These are phyloP conservation scores for Astrothelium subdiscretum DNA, from an alignment of 495 filamentous ascomycete species.

Conservation along the genomic window DNA sequence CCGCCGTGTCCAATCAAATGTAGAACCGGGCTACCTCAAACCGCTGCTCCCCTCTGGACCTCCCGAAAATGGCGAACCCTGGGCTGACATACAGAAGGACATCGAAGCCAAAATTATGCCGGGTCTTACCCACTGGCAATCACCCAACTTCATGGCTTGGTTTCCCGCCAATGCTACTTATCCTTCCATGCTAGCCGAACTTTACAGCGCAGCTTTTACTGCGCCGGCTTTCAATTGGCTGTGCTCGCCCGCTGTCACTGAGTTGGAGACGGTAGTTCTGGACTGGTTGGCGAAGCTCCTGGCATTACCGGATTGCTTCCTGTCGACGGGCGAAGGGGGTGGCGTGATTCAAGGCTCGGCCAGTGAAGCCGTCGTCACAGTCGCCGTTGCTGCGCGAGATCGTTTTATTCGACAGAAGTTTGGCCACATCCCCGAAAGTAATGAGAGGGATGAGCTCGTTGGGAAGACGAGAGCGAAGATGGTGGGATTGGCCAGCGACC, in stretches of 20 bases:
- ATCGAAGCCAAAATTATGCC: constrained; percentile 84
- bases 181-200: constrained; percentile 82
- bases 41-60: constrained; percentile 64
- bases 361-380: constrained; percentile 75
- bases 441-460: constrained; percentile 20
- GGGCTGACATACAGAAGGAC: constrained; percentile 72
- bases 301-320: constrained; percentile 59
- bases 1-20: constrained; percentile 61
- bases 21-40: constrained; percentile 78
- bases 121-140: constrained; percentile 90
- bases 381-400: constrained; percentile 83
- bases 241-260: constrained; percentile 88
- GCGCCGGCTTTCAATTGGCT: constrained; percentile 96
- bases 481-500: constrained; percentile 70
- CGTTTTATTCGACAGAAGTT: constrained; percentile 37
- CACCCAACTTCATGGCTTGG: constrained; percentile 94
- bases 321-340: constrained; percentile 68
- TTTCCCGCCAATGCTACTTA: constrained; percentile 76
- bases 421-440: constrained; percentile 1
- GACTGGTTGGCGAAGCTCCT: constrained; percentile 81
- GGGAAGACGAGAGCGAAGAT: constrained; percentile 51
- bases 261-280: constrained; percentile 86
- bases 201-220: constrained; percentile 81
- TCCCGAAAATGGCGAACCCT: constrained; percentile 63
- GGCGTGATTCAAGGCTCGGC: constrained; percentile 94